Evolutionary conservation across 805 yeast species (phyloP).

Genomic region (Sugiyamaella mastotermitis): DNA sequence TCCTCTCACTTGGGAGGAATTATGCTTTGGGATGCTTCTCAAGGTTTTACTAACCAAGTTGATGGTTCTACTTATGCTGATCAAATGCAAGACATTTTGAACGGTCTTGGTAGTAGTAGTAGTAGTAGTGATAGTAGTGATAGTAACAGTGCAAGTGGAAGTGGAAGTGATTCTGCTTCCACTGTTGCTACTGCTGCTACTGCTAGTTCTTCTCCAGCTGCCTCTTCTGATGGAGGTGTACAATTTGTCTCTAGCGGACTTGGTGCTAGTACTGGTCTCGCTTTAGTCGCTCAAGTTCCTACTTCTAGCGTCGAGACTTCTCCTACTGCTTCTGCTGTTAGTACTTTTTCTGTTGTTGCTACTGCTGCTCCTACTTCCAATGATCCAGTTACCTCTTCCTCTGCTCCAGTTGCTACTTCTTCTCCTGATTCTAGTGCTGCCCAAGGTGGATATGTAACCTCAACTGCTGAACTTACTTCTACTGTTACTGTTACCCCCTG

Average conservation of each 20-base stretch:
- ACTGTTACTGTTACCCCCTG: constrained; percentile 7
- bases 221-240: constrained; percentile 8
- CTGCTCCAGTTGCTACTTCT: constrained; percentile 15
- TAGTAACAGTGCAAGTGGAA: not conserved
- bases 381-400: constrained; percentile 6
- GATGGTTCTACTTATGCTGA: constrained; percentile 38
- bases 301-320: not conserved
- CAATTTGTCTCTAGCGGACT: constrained; percentile 8
- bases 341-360: constrained; percentile 13
- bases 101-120: constrained; percentile 1
- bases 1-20: constrained; percentile 54
- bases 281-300: no score
- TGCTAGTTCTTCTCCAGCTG: constrained; percentile 7
- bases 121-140: constrained; percentile 9
- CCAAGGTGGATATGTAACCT: constrained; percentile 8
- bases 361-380: constrained; percentile 16
- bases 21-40: constrained; percentile 81
- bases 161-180: constrained; percentile 15
- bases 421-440: constrained; percentile 17
- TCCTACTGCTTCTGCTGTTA: constrained; percentile 9
- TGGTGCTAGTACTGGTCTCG: not conserved
- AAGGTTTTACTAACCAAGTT: constrained; percentile 44
- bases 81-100: constrained; percentile 3
- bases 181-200: constrained; percentile 12
- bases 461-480: constrained; percentile 10